Evolutionary conservation across 768 basidiomycete species (phyloP), one percentile per base, ranked within the genome.

Genomic region (Ephemerocybe angulata): DNA sequence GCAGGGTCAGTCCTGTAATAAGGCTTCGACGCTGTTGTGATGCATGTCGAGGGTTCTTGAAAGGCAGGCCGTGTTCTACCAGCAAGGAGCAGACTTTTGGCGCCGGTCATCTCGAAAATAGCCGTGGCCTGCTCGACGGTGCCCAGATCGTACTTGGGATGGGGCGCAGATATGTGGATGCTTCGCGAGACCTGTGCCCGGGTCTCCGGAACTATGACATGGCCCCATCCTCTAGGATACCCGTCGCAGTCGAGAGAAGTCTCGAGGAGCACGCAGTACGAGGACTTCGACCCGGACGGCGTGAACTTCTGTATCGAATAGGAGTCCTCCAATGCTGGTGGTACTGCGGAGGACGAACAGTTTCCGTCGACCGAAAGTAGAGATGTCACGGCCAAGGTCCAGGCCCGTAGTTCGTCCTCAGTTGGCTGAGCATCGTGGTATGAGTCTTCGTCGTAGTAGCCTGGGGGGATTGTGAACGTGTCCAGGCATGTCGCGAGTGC

Each of bases 1-100:
- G 76, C 65, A 29, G 78, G 73, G 60, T 80, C 80, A 0, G 80
- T 81, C 54, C 63, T 69, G 46, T 72, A 76, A 60, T 76, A 78
- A n/a, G 48, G 48, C 29, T 35, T 27, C 7, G 48, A 50, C 2
- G 27, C n/a, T 1, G 13, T 15, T 3, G 57, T 56, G 37, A 74
- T 58, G 47, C 79, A 81, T 2, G 60, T 56, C 2, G 75, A 73
- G 3, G 62, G 54, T 22, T 57, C 55, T 24, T 54, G 49, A 55
- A 68, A 75, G 15, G 79, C 72, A 1, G 56, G 63, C 13, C 78
- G 65, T 11, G 58, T 62, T 1, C 78, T 65, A 10, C 78, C 79
- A 17, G 77, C 54, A 25, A 79, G 65, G 2, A 78, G 63, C 6
- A 81, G 66, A 55, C 74, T 77, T 24, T 69, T 74, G 12, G 76